Percentiles rank a stretch among this genome's conserved stretches.
phyloP scores from a whole-genome alignment of 306 rosid species.

The apple (Malus domestica) region ASM211411v1 NC_041803.1:36381001-36381500 shows the following conservation, averaged over 20 bases:
- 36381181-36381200: conserved; percentile 71
- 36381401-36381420: conserved; percentile 92
- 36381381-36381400: conserved; percentile 99
- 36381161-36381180: conserved; percentile 72
- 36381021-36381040: conserved; percentile 85
- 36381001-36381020: conserved; percentile 76
- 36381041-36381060: conserved; percentile 91
- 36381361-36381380: conserved; percentile 96
- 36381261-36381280: conserved; percentile 98
- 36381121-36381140: conserved; percentile 92
- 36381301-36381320: conserved; percentile 82
- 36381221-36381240: conserved; percentile 79
- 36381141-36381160: conserved; percentile 96
- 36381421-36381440: conserved; percentile 99
- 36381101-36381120: conserved; percentile 56
- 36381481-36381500: conserved; percentile 79
- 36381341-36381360: conserved; percentile 85
- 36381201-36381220: conserved; percentile 72
- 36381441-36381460: conserved; percentile 99
- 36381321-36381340: conserved; percentile 99
- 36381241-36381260: conserved; percentile 89
- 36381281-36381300: conserved; percentile 89
- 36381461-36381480: conserved; percentile 85
- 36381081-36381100: conserved; percentile 83
- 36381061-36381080: conserved; percentile 90